A percentile compares a stretch with the other conserved stretches of the same genome.
Evolutionary conservation across 225 moss, liverwort and hornwort species (phyloP).

Genomic region (Marchantia polymorpha): DNA sequence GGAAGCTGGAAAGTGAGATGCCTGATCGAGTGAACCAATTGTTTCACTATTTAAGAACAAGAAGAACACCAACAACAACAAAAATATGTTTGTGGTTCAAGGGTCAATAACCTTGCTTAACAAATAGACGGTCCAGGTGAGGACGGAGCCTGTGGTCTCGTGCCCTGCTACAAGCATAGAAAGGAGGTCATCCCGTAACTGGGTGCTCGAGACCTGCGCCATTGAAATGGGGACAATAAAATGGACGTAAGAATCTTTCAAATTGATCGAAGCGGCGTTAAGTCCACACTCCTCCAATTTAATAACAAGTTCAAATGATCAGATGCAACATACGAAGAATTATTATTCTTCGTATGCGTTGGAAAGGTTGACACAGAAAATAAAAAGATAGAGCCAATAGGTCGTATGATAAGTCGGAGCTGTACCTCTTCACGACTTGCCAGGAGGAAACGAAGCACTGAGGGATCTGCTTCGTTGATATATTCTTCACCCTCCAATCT

Average conservation of each 20-base stretch:
- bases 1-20: background rate
- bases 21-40: background rate
- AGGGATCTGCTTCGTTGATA: slow-evolving; percentile 93
- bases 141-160: slow-evolving; percentile 96
- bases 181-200: slow-evolving; percentile 93
- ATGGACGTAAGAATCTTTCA: background rate
- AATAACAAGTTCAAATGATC: background rate
- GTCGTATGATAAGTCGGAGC: too few relatives aligned
- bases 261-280: background rate
- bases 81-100: background rate
- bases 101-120: slow-evolving; percentile 64
- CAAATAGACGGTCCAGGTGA: slow-evolving; percentile 98
- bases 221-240: background rate
- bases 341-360: too few relatives aligned
- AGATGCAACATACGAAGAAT: background rate
- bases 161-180: slow-evolving; percentile 99
- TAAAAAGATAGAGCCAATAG: too few relatives aligned
- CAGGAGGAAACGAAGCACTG: slow-evolving; percentile 90
- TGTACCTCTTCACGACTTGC: slow-evolving; percentile 93
- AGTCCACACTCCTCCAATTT: background rate
- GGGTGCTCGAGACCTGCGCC: slow-evolving; percentile 80
- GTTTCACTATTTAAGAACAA: background rate
- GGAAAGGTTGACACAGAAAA: too few relatives aligned
- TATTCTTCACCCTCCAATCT: slow-evolving; percentile 91
- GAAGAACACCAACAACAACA: background rate